Base-by-base conservation (phyloP, 225 moss, liverwort and hornwort genomes). In the Ulota crispa region DNA sequence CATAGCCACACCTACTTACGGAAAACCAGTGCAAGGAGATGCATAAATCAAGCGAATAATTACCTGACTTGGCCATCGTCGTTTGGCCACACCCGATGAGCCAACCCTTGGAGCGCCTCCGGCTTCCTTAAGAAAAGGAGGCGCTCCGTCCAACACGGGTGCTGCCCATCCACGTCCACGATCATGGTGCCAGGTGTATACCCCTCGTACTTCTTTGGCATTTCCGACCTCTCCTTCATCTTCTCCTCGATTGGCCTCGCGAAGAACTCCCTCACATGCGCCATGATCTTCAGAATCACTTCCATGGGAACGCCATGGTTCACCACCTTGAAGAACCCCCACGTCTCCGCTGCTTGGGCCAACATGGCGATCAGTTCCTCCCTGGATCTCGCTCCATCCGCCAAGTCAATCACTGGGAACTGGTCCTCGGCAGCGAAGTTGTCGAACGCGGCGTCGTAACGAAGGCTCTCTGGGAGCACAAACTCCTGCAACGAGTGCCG, bases 311-410 rank as follows among this genome's bases (percentile, higher is more conserved):
- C 74, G 28, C 73, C 83, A 19, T 84, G 83, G 79, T 79, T 79
- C 73, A 52, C 73, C 39, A 84, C 83, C 59, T 79, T 79, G 83
- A 79, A 60, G 39, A 84, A 74, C 3, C 79, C 83, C 68, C 79
- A 79, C 30, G 68, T 74, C 73, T 84, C 60, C 45, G 78, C 78
- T 0, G 83, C 83, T 15, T 5, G 0, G 1, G 67, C 84, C 37
- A 79, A 50, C 18, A 7, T 15, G 1, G 47, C 0, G 0, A 73
- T 5, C 36, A 31, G 21, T 1, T 67, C 67, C 6, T 28, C 7
- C 10, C 20, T 34, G 18, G 18, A 11, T 5, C 1, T 26, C 16
- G 9, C 30, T n/a, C n/a, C 55, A 6, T 65, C 81, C 3, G 15
- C 39, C 72, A 83, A 73, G 43, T 83, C 78, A 8, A 83, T 59